Evolutionary conservation across 2,329 filamentous ascomycete species (phyloP).

Genomic region (Neonectria coccinea): DNA sequence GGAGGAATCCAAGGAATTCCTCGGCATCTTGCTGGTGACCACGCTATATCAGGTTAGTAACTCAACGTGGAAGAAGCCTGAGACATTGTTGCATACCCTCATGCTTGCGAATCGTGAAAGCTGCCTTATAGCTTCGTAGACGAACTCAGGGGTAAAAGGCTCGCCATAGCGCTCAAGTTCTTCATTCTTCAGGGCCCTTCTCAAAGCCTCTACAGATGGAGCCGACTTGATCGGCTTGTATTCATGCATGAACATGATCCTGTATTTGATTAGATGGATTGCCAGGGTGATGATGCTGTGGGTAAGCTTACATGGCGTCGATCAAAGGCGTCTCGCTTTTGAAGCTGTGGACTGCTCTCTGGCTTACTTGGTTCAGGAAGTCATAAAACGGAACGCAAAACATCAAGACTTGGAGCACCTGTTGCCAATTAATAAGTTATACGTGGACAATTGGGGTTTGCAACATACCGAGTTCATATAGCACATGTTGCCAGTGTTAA

Average conservation of each 20-base stretch:
- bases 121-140: constrained; percentile 91
- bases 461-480: constrained; percentile 97
- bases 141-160: constrained; percentile 91
- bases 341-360: constrained; percentile 88
- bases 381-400: constrained; percentile 96
- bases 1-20: constrained; percentile 92
- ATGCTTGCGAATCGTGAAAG: constrained; percentile 91
- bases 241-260: constrained; percentile 96
- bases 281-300: not conserved
- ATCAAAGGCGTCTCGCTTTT: constrained; percentile 94
- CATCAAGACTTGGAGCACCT: constrained; percentile 95
- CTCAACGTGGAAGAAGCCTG: no score
- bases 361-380: constrained; percentile 88
- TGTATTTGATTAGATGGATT: constrained; percentile 49
- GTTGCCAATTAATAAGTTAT: constrained; percentile 49
- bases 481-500: constrained; percentile 99
- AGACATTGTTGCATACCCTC: constrained; percentile 70
- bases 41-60: constrained; percentile 63
- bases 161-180: constrained; percentile 93
- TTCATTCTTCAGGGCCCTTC: constrained; percentile 78
- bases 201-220: constrained; percentile 77
- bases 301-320: constrained; percentile 82
- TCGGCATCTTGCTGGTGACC: constrained; percentile 98
- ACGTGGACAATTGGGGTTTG: no score
- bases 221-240: constrained; percentile 89